Percentiles rank a stretch among this genome's conserved stretches.
phyloP scores from a whole-genome alignment of 2,329 filamentous ascomycete species.

The Didymella pinodella region DNA sequence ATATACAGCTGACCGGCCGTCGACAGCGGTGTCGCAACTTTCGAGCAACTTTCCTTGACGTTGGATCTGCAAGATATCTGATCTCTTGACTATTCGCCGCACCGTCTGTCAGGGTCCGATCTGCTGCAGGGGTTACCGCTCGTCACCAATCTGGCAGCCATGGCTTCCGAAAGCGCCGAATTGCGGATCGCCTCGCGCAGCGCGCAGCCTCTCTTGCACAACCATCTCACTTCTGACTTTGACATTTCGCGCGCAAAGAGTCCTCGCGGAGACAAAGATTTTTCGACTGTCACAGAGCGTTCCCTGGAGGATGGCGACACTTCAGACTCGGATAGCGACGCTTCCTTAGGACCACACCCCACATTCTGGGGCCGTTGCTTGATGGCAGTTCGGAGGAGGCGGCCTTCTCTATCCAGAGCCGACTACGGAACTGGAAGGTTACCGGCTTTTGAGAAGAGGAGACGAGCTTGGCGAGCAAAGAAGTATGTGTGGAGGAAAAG shows the following conservation, averaged over 20 bases:
- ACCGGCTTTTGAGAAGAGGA: slow-evolving; percentile 31
- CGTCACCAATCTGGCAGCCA: slow-evolving; percentile 14
- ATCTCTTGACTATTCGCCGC: slow-evolving; percentile 7
- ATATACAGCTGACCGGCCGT: slow-evolving; percentile 16
- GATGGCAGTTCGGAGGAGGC: slow-evolving; percentile 40
- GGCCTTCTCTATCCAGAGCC: slow-evolving; percentile 26
- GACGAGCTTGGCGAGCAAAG: slow-evolving; percentile 12
- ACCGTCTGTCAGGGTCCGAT: slow-evolving; percentile 21
- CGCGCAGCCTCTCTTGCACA: slow-evolving; percentile 32
- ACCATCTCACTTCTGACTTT: slow-evolving; percentile 32
- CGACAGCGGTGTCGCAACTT: not conserved
- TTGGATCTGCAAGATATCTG: slow-evolving; percentile 2
- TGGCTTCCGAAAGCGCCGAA: slow-evolving; percentile 31
- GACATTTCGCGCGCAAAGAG: slow-evolving; percentile 26
- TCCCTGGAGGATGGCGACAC: slow-evolving; percentile 38
- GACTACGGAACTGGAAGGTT: slow-evolving; percentile 25
- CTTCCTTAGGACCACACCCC: slow-evolving; percentile 17
- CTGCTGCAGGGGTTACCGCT: slow-evolving; percentile 18
- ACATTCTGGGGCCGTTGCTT: slow-evolving; percentile 40
- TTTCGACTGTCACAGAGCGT: slow-evolving; percentile 22
- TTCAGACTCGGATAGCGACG: slow-evolving; percentile 28
- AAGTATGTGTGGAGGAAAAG: slow-evolving; percentile 32
- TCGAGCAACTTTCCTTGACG: not conserved
- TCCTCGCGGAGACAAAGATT: slow-evolving; percentile 24
- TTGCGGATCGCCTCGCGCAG: slow-evolving; percentile 20